These are phyloP conservation scores for Globisporangium ultimum DNA, from an alignment of 352 stramenopile genomes.

Conservation along the genomic window DNA sequence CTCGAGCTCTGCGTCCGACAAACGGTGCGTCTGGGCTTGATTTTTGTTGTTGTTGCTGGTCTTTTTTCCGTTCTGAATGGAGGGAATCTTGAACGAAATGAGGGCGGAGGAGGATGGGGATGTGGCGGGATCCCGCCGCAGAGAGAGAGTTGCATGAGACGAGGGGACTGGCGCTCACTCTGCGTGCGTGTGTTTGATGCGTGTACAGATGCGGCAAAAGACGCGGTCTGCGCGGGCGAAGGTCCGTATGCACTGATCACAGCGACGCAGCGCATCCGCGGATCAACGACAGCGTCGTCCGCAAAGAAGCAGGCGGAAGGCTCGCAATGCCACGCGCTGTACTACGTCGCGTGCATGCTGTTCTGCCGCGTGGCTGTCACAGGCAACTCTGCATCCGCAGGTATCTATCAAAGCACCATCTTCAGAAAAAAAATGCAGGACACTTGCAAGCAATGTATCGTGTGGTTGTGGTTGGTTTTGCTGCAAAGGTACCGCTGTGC, in stretches of 20 bases:
- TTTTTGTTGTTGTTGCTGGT: background rate
- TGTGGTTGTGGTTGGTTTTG: background rate
- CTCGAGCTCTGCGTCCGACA: constrained; percentile 37
- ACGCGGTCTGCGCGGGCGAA: constrained; percentile 27
- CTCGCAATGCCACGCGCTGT: constrained; percentile 17
- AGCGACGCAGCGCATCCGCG: background rate
- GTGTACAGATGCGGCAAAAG: constrained; percentile 35
- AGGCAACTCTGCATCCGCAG: constrained; percentile 17
- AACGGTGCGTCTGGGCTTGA: constrained; percentile 23
- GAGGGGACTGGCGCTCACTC: no score
- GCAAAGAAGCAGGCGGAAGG: background rate
- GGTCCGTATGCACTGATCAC: constrained; percentile 2
- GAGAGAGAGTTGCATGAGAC: no score
- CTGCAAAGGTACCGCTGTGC: constrained; percentile 14
- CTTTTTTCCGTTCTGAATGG: background rate
- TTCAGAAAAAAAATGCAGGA: no score
- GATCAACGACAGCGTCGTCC: constrained; percentile 7
- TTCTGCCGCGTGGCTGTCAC: constrained; percentile 37
- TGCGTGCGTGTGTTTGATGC: background rate
- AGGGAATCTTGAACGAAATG: background rate
- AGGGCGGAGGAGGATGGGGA: background rate
- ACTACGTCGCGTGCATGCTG: constrained; percentile 51
- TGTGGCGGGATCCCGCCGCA: no score
- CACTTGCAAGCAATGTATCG: background rate
- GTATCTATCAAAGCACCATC: constrained; percentile 6